Percentiles rank a stretch among this genome's conserved stretches.
phyloP scores from a whole-genome alignment of 768 basidiomycete species.

The Rhodosporidiobolus sp. region DNA sequence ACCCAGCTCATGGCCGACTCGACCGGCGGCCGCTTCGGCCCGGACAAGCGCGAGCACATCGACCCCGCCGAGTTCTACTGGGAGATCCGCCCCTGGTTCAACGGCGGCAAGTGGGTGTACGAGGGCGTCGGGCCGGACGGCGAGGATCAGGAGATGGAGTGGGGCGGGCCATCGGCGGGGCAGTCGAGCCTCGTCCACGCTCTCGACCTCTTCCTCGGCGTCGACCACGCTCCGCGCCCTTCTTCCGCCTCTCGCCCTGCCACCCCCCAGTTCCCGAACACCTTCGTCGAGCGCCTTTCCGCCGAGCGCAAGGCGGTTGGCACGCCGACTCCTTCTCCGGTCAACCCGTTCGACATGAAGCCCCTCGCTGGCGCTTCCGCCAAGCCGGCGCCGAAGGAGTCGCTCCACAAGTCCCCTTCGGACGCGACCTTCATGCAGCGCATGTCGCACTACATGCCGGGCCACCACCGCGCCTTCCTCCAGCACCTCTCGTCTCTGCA shows the following conservation, averaged over 20 bases:
- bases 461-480: slow-evolving; percentile 71
- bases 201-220: slow-evolving; percentile 68
- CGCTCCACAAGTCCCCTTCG: slow-evolving; percentile 19
- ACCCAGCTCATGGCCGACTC: slow-evolving; percentile 62
- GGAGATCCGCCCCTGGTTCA: slow-evolving; percentile 87
- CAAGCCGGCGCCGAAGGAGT: too few relatives aligned
- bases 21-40: slow-evolving; percentile 55
- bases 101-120: slow-evolving; percentile 74
- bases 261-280: background rate
- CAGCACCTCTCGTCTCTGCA: slow-evolving; percentile 64
- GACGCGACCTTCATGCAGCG: slow-evolving; percentile 71
- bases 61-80: slow-evolving; percentile 79
- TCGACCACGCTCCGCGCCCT: slow-evolving; percentile 54
- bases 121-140: slow-evolving; percentile 63
- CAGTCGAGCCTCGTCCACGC: slow-evolving; percentile 87
- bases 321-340: too few relatives aligned
- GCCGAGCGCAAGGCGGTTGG: background rate
- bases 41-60: slow-evolving; percentile 45
- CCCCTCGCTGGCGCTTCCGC: slow-evolving; percentile 15
- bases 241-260: background rate
- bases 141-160: slow-evolving; percentile 50
- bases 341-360: too few relatives aligned
- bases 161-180: slow-evolving; percentile 78
- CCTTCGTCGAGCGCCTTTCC: slow-evolving; percentile 6
- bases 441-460: slow-evolving; percentile 90